phyloP scores from a whole-genome alignment of 164 flowering plant genomes.

The Stephania cephalantha region DNA sequence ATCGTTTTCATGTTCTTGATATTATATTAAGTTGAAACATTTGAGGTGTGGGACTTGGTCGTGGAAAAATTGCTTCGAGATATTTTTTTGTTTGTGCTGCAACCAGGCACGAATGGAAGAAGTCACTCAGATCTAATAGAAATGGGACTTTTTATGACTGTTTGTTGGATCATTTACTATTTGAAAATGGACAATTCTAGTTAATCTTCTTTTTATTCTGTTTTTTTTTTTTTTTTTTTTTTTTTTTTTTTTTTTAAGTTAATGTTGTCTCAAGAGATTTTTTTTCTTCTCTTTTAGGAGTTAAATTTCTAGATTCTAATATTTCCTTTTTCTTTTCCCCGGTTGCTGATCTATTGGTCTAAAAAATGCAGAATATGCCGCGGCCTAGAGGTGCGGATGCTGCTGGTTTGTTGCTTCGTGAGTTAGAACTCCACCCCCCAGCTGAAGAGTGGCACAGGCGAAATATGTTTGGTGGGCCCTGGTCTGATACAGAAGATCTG shows the following conservation, averaged over 20 bases:
- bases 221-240: too few relatives aligned
- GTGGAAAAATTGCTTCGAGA: too few relatives aligned
- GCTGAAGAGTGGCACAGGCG: slow-evolving; percentile 99
- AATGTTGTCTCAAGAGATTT: too few relatives aligned
- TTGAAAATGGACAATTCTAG: background rate
- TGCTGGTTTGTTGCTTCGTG: slow-evolving; percentile 94
- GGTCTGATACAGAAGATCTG: slow-evolving; percentile 82
- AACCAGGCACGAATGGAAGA: too few relatives aligned
- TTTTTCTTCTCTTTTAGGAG: background rate
- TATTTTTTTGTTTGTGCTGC: too few relatives aligned
- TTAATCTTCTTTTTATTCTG: too few relatives aligned
- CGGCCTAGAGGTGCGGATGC: slow-evolving; percentile 99
- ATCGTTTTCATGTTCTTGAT: too few relatives aligned
- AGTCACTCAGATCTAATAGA: background rate
- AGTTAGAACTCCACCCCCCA: slow-evolving; percentile 96
- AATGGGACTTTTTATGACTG: background rate
- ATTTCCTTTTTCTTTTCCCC: background rate
- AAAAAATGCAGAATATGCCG: slow-evolving; percentile 74
- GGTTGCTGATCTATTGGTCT: slow-evolving; percentile 1
- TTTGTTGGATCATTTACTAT: background rate
- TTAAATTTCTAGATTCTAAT: background rate
- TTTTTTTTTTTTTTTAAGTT: too few relatives aligned
- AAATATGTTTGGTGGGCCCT: slow-evolving; percentile 93
- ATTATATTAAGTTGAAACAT: too few relatives aligned
- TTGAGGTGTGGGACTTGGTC: too few relatives aligned